phyloP scores from a whole-genome alignment of 306 rosid species.

The Prunus davidiana region DNA sequence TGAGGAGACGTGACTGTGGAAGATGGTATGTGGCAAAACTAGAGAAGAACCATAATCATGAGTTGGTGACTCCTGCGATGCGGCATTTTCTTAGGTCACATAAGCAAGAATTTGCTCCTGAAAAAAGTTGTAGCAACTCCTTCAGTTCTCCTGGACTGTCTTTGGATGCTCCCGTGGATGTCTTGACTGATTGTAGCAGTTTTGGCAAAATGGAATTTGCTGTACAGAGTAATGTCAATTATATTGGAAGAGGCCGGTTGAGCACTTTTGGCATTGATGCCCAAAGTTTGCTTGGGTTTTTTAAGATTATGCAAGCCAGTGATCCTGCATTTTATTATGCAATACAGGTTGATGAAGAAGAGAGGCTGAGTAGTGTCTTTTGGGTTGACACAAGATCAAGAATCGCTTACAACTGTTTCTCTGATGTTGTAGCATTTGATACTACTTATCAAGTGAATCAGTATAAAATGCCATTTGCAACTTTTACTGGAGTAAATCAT shows the following conservation, averaged over 20 bases:
- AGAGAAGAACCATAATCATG: constrained; percentile 23
- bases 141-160: constrained; percentile 9
- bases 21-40: constrained; percentile 24
- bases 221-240: constrained; percentile 15
- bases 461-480: constrained; percentile 20
- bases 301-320: constrained; percentile 25
- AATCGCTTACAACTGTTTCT: constrained; percentile 18
- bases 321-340: constrained; percentile 17
- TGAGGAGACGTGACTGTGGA: constrained; percentile 16
- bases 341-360: constrained; percentile 29
- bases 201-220: constrained; percentile 8
- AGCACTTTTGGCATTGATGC: constrained; percentile 30
- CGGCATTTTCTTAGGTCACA: constrained; percentile 25
- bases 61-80: constrained; percentile 22
- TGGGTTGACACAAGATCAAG: constrained; percentile 24
- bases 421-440: constrained; percentile 18
- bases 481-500: constrained; percentile 19
- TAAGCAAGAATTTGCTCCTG: constrained; percentile 16
- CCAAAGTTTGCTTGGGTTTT: constrained; percentile 22
- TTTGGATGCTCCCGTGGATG: not conserved
- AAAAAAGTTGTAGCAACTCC: constrained; percentile 12
- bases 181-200: constrained; percentile 7
- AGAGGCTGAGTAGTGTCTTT: constrained; percentile 20
- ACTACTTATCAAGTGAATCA: constrained; percentile 21
- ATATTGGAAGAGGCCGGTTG: constrained; percentile 15